Percentiles rank a stretch among this genome's conserved stretches.
phyloP scores from a whole-genome alignment of 306 rosid genomes.

The Cucumis cinereus region DNA sequence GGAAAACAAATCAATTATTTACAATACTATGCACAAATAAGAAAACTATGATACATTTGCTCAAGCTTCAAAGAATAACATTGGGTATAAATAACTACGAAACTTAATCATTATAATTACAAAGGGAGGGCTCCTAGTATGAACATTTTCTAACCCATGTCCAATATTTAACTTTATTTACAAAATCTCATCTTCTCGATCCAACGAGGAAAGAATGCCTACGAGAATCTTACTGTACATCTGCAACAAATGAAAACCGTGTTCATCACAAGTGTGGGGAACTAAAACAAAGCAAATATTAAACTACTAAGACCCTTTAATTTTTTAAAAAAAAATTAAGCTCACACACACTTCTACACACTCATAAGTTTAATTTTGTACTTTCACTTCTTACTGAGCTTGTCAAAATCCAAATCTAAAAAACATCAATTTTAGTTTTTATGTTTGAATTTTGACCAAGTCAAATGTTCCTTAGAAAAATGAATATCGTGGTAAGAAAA shows the following conservation, averaged over 20 bases:
- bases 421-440: too few relatives aligned
- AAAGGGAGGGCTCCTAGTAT: neutral
- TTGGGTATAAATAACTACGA: neutral
- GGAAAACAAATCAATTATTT: neutral
- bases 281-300: neutral
- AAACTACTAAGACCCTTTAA: too few relatives aligned
- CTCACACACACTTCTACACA: neutral
- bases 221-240: slow-evolving; percentile 13
- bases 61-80: neutral
- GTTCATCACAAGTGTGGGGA: neutral
- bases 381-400: too few relatives aligned
- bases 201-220: slow-evolving; percentile 18
- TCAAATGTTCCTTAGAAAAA: too few relatives aligned
- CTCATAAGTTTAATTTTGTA: neutral
- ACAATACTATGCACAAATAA: neutral
- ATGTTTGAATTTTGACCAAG: too few relatives aligned
- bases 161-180: slow-evolving; percentile 3
- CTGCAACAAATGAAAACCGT: slow-evolving; percentile 10
- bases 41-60: slow-evolving; percentile 2
- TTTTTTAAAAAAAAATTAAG: neutral
- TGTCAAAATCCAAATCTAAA: too few relatives aligned
- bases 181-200: slow-evolving; percentile 8
- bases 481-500: too few relatives aligned
- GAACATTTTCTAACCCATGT: neutral
- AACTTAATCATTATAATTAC: neutral